Evolutionary conservation across 1,284 basidiomycete species (phyloP), one percentile per base, ranked within the genome.

Genomic region (Agaricales sp.): DNA sequence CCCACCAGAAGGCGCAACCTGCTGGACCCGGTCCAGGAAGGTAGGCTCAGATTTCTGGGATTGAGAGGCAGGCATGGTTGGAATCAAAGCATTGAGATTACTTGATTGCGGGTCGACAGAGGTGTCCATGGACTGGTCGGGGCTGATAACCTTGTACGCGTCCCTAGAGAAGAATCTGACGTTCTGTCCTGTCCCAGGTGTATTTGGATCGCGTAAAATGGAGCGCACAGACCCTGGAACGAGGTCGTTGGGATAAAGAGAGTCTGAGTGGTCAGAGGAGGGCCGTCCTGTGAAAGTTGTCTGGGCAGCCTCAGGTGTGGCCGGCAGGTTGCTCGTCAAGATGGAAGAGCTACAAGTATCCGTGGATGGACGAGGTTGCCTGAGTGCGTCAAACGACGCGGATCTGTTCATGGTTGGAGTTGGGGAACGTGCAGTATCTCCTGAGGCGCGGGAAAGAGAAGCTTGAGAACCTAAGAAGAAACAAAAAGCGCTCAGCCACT

Each of bases 151-250:
- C 54, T 73, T 78, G 62, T 74, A 79, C 8, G 76, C 78, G 51
- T 84, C 76, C 20, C 77, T 70, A n/a, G 79, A 75, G 61, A 82
- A 83, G 65, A 85, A 86, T 4, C 82, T 79, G 19, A 85, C 83
- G 56, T 77, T 85, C 59, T 80, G 79, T 6, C 82, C 82, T 3
- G 81, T 81, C 2, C 77, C 80, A n/a, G 83, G 83, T 0, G 83
- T 83, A 47, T 80, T 79, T 4, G 71, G 73, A 52, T 81, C 78
- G 30, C 80, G 78, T 19, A 87, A 68, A 53, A 86, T 86, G 16
- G 83, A 85, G 20, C 82, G 75, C 2, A 83, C 66, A 14, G 81
- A 82, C 38, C 68, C 65, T 50, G 60, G 66, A 47, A 56, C 65
- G 49, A 53, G 54, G 30, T 67, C 67, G 35, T 48, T 51, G 44